Base-by-base conservation (phyloP, 768 basidiomycete genomes). In the Phlebiopsis gigantea region DNA sequence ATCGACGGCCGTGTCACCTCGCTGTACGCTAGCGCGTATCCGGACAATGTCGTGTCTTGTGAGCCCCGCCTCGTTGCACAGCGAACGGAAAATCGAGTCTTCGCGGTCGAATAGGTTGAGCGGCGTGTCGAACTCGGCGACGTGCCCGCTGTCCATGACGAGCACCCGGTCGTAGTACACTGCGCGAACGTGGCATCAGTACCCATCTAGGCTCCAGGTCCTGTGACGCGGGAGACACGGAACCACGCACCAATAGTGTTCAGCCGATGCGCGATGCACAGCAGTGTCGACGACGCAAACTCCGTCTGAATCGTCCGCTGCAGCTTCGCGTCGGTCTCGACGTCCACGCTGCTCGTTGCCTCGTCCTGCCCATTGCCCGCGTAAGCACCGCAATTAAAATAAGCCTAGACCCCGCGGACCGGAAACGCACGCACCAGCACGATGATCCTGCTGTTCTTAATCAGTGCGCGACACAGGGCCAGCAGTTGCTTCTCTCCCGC, bases 401-500 rank as follows among this genome's bases (percentile, higher is more conserved):
- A 29, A 19, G 28, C 28, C 34, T 48, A 21, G 34, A n/a, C 57
- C 30, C 25, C 3, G 26, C 8, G n/a, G 30, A 41, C 22, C 12
- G 8, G 2, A 39, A 46, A 42, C 29, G 2, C 15, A 71, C 77
- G 49, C 26, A 82, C 90, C 50, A 92, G 72, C 7, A 93, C 80
- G 47, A 93, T 85, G 62, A 93, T 80, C 8, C 83, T 73, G 65
- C 85, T 89, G 17, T 82, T 79, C 42, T 88, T 77, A 39, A 92
- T 75, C 30, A 93, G 71, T 0, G 91, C 90, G 6, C 90, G 79
- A 1, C 89, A 90, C 81, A 92, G 85, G 1, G 90, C 87, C 48
- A 93, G 84, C 22, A 92, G 72, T 62, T 98, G 94, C 24, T 93
- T 74, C 68, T 98, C 93, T 15, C 95, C 94, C 50, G 93, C 90